Evolutionary conservation across 805 yeast species (phyloP), one percentile per base, ranked within the genome.

Genomic region (Vanderwaltozyma tropicalis): DNA sequence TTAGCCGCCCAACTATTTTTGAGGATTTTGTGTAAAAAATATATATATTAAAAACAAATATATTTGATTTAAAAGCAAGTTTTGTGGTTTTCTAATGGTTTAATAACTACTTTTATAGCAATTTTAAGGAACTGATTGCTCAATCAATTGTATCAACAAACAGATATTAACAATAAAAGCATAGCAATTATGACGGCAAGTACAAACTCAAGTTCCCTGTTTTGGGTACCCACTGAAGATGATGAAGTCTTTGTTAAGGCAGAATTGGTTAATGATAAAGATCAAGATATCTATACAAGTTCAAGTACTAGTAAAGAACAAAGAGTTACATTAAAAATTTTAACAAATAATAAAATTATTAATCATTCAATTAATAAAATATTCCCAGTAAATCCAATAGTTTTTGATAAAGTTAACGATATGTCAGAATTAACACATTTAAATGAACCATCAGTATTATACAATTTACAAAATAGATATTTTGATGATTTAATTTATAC

Each of bases 381-480:
- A 10, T 58, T 55, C 16, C 59, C 63, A 37, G 69, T 88, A 36
- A 92, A 92, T 53, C 98, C 99, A 1, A 68, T 78, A 8, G 82
- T 83, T 48, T 92, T 92, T 59, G 94, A 92, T 59, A 80, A 77
- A 50, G 89, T 94, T 42, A 78, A 82, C 48, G 96, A 92, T 52
- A 85, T 92, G 88, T 97, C 97, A 0, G 95, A 88, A 48, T 68
- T 92, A 45, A 92, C 99, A 0, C 86, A 80, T 59, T 67, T 92
- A 43, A 92, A 89, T 57, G 99, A 92, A 56, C 95, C 98, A 0
- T 82, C 95, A 0, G 97, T 92, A n/a, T 72, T 92, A 9, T 71
- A 86, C 61, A 92, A 92, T 56, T 61, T 92, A 44, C 74, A 77
- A 47, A 63, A 78, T 35, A 72, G 99, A 49, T 92, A 88, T 60